A percentile compares a stretch with the other conserved stretches of the same genome.
Conservation (phyloP, 257 asterid species). For the Buddleja alternifolia region DNA sequence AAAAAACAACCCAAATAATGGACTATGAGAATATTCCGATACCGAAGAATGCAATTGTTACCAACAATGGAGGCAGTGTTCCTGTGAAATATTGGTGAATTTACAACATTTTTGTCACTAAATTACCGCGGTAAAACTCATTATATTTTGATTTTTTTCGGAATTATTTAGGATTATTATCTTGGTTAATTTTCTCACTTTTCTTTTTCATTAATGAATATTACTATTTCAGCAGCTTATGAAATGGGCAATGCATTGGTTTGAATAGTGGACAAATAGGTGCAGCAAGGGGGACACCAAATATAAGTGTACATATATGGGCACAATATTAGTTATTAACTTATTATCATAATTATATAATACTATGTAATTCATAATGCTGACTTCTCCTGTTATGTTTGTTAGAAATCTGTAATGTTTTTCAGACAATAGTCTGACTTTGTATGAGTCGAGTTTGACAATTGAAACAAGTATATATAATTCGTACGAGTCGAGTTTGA, state of each 20-base stretch:
- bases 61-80: constrained; percentile 36
- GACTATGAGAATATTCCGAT: constrained; percentile 25
- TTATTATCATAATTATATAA: neutral
- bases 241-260: constrained; percentile 29
- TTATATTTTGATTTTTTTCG: neutral
- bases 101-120: neutral
- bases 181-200: neutral
- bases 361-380: constrained; percentile 1
- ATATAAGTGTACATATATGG: constrained; percentile 34
- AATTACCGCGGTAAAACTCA: constrained; percentile 17
- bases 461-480: too few species aligned
- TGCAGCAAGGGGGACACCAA: constrained; percentile 28
- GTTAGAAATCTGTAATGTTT: neutral
- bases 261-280: constrained; percentile 30
- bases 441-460: too few species aligned
- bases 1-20: constrained; percentile 28
- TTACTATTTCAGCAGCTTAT: constrained; percentile 6
- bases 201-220: neutral
- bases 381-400: neutral
- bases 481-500: too few species aligned
- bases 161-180: neutral
- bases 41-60: constrained; percentile 22
- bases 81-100: constrained; percentile 34
- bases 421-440: neutral
- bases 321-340: constrained; percentile 7